Evolutionary conservation across 345 rosid genomes (phyloP), one percentile per base, ranked within the genome.

Genomic region (Odontarrhena argentea): DNA sequence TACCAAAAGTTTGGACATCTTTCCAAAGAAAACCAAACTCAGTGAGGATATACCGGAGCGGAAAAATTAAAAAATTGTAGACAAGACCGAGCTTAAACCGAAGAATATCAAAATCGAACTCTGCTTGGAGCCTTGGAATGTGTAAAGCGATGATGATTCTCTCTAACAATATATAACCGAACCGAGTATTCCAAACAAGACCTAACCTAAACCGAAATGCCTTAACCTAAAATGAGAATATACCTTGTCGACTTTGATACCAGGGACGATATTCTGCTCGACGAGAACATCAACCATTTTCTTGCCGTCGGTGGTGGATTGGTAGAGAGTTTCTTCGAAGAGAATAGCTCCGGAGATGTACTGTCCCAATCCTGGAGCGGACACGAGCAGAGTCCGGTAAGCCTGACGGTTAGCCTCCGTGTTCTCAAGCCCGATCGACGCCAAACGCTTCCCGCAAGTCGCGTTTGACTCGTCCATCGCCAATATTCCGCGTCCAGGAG

Each of bases 401-500:
- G 98, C 97, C 72, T 89, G 96, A 60, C 97, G 91, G 83, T 92
- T 92, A 58, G 90, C 93, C 86, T 89, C 97, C 0, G 96, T 89
- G 90, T 89, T 92, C 86, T 92, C 96, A 48, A 87, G 73, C 75
- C 98, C 97, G 5, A 89, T 89, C 0, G 98, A 89, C 7, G 86
- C 97, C 35, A 92, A 83, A 53, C 98, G 85, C 71, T 89, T 92
- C 66, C 98, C 98, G 35, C 96, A 93, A 65, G 98, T 93, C 59
- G 97, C 97, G 65, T 89, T 89, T 0, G 97, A 93, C 81, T 93
- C 98, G 9, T 93, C 97, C 98, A 93, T 92, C 62, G 98, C 97
- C 86, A 92, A 71, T 46, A 92, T 92, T 47, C 98, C 96, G 53
- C 91, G 89, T 25, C 98, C 96, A 0, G 97, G 98, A 1, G 98